Evolutionary conservation across 169 alveolate species (phyloP).

Genomic region (Plasmodium fragile): DNA sequence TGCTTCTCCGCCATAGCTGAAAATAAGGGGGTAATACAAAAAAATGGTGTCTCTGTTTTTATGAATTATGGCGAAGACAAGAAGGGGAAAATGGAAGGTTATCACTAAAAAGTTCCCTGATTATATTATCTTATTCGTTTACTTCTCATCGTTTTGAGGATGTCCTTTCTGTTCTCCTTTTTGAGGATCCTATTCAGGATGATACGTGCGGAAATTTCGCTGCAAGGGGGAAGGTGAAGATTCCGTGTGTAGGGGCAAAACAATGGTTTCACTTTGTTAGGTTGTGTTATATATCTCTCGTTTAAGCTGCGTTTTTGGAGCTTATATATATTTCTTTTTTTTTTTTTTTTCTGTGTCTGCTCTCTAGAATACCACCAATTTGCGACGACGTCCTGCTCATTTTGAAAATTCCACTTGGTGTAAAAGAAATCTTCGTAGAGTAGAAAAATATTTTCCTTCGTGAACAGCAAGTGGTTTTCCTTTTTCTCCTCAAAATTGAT

Average conservation of each 20-base stretch:
- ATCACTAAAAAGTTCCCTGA: background rate
- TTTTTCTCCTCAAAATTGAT: slow-evolving; percentile 58
- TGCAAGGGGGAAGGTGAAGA: background rate
- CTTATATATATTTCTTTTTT: background rate
- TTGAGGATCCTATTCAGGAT: slow-evolving; percentile 63
- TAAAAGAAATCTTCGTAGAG: slow-evolving; percentile 48
- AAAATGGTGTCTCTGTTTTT: background rate
- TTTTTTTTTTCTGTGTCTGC: background rate
- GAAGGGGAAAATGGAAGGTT: background rate
- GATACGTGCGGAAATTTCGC: slow-evolving; percentile 39
- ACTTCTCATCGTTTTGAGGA: slow-evolving; percentile 41
- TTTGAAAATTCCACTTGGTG: slow-evolving; percentile 44
- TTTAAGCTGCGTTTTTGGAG: background rate
- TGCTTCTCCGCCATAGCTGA: slow-evolving; percentile 34
- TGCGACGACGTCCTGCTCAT: slow-evolving; percentile 53
- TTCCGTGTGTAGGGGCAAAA: background rate
- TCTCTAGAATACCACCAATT: slow-evolving; percentile 49
- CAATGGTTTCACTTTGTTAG: background rate
- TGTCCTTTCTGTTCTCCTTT: slow-evolving; percentile 57
- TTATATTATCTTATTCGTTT: slow-evolving; percentile 12
- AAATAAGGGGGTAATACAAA: background rate
- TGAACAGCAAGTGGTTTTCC: slow-evolving; percentile 51
- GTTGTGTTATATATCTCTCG: background rate
- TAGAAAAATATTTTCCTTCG: slow-evolving; percentile 71
- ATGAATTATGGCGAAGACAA: background rate